Evolutionary conservation across 306 rosid species (phyloP).

Genomic region (Vigna radiata): DNA sequence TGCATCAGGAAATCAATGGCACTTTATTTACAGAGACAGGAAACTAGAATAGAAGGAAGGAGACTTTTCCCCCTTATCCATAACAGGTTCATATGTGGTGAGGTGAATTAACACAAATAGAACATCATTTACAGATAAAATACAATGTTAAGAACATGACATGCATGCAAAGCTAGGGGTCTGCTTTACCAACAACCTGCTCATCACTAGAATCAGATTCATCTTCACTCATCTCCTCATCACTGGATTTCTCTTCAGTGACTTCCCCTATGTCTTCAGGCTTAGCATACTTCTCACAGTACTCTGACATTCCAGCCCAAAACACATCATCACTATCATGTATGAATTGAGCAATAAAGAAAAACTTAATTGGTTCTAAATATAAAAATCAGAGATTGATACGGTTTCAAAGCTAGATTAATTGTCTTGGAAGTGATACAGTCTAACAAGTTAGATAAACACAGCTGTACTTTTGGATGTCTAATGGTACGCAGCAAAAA

Average conservation of each 20-base stretch:
- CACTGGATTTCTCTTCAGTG: conserved; percentile 53
- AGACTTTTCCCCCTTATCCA: conserved; percentile 50
- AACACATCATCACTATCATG: conserved; percentile 20
- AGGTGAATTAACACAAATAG: conserved; percentile 50
- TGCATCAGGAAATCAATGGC: conserved; percentile 51
- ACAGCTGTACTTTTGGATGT: not conserved
- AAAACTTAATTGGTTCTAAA: not conserved
- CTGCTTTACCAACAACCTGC: conserved; percentile 61
- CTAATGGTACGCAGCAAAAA: not conserved
- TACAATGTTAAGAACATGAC: conserved; percentile 17
- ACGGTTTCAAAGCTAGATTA: not conserved
- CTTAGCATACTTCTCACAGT: conserved; percentile 58
- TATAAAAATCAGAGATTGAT: not conserved
- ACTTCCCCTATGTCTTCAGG: conserved; percentile 52
- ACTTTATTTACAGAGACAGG: conserved; percentile 57
- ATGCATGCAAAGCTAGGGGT: conserved; percentile 46
- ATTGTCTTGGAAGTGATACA: not conserved
- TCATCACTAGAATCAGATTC: conserved; percentile 58
- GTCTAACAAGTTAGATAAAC: not conserved
- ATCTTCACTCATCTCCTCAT: conserved; percentile 56
- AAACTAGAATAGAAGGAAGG: conserved; percentile 44
- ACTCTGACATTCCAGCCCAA: conserved; percentile 43
- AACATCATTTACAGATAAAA: conserved; percentile 50
- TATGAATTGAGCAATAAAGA: conserved; percentile 4
- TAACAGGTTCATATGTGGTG: conserved; percentile 52